A percentile compares a stretch with the other conserved stretches of the same genome.
Conservation (phyloP, 2,329 filamentous ascomycete species). For the Plenodomus lindquistii region DNA sequence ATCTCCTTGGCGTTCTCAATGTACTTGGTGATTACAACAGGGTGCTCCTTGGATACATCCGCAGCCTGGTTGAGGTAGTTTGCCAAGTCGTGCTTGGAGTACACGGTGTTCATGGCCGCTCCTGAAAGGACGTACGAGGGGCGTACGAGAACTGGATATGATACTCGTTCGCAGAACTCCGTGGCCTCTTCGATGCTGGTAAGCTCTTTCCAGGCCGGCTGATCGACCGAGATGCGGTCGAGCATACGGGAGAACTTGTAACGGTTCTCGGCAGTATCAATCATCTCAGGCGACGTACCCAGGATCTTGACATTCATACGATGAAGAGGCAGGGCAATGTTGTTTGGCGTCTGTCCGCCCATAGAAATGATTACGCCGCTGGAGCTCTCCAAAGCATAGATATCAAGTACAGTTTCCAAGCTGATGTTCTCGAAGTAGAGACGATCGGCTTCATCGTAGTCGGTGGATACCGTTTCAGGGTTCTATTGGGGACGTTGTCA, state of each 20-base stretch:
- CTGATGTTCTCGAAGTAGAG: slow-evolving; percentile 97
- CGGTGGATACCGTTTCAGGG: slow-evolving; percentile 85
- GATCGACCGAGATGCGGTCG: slow-evolving; percentile 90
- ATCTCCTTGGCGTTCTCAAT: slow-evolving; percentile 99
- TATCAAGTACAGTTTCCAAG: slow-evolving; percentile 86
- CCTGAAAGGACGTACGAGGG: slow-evolving; percentile 97
- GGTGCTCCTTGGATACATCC: slow-evolving; percentile 92
- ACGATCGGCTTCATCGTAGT: slow-evolving; percentile 92
- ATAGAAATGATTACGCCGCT: slow-evolving; percentile 90
- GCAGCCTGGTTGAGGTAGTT: slow-evolving; percentile 87
- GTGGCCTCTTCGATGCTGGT: slow-evolving; percentile 92
- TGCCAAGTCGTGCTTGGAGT: slow-evolving; percentile 90
- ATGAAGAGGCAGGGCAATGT: slow-evolving; percentile 88
- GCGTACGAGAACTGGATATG: slow-evolving; percentile 91
- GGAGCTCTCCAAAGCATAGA: slow-evolving; percentile 84
- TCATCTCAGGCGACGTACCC: slow-evolving; percentile 98
- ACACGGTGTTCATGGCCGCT: slow-evolving; percentile 98
- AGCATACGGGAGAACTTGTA: slow-evolving; percentile 99
- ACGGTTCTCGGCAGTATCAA: slow-evolving; percentile 93
- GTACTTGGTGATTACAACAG: slow-evolving; percentile 98
- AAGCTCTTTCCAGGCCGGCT: slow-evolving; percentile 96
- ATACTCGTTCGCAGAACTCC: slow-evolving; percentile 83
- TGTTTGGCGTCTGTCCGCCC: slow-evolving; percentile 97
- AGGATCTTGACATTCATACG: slow-evolving; percentile 89
- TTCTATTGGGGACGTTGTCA: slow-evolving; percentile 42